A percentile compares a stretch with the other conserved stretches of the same genome.
Conservation (phyloP, 208 protist species). For the Leishmania tarentolae region DNA sequence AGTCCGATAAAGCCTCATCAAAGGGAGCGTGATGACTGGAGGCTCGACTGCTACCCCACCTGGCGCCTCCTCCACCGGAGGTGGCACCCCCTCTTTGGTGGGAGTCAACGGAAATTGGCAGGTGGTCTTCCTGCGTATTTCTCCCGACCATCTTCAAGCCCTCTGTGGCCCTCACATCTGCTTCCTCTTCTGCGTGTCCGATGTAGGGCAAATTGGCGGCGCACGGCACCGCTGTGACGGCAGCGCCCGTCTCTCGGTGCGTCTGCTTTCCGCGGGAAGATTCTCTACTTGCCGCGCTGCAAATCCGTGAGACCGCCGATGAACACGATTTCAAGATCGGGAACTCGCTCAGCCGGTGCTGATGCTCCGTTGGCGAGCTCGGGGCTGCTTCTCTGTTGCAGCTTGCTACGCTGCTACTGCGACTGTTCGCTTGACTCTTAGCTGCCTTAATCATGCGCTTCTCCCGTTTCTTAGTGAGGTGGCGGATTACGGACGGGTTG, state of each 20-base stretch:
- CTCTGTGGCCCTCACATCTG: not conserved
- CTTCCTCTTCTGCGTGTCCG: not conserved
- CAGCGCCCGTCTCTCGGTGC: not conserved
- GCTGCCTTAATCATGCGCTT: slow-evolving; percentile 1
- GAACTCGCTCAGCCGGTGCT: not conserved
- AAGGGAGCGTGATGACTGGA: not conserved
- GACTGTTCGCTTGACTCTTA: not conserved
- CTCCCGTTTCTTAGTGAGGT: not conserved
- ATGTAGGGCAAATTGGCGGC: not conserved
- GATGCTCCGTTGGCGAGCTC: not conserved
- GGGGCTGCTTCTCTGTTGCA: not conserved
- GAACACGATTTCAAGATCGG: not conserved
- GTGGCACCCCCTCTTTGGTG: not conserved
- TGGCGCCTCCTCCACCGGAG: not conserved
- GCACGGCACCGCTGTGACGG: not conserved
- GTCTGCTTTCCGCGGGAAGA: not conserved
- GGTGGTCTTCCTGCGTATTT: not conserved
- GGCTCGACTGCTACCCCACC: not conserved
- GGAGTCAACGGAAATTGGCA: not conserved
- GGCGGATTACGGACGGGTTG: not conserved
- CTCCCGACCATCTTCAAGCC: not conserved
- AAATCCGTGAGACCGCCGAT: not conserved
- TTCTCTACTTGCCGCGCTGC: not conserved
- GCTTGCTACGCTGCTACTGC: not conserved
- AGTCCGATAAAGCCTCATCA: not conserved